phyloP scores from a whole-genome alignment of 2,329 filamentous ascomycete genomes.

The Diaporthe amygdali region DNA sequence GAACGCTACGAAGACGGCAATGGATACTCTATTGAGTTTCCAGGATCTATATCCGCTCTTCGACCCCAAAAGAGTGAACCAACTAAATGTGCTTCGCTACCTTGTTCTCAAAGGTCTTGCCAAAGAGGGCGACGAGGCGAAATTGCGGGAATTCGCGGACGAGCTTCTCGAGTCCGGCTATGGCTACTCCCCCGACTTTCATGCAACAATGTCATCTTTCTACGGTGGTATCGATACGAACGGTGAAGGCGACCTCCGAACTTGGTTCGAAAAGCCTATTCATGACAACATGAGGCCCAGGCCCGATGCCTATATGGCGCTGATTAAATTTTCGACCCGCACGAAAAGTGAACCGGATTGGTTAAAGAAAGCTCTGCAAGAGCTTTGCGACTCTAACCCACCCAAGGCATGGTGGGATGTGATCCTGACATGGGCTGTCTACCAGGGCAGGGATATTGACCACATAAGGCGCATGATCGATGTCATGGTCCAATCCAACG shows the following conservation, averaged over 20 bases:
- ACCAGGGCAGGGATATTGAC: conserved; percentile 71
- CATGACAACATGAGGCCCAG: conserved; percentile 35
- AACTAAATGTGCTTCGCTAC: conserved; percentile 47
- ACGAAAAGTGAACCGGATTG: conserved; percentile 63
- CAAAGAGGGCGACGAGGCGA: conserved; percentile 60
- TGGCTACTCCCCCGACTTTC: conserved; percentile 49
- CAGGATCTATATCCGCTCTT: conserved; percentile 36
- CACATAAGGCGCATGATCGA: conserved; percentile 76
- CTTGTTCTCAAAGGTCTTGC: conserved; percentile 66
- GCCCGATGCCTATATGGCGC: conserved; percentile 52
- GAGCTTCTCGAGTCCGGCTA: conserved; percentile 55
- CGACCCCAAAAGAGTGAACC: conserved; percentile 16
- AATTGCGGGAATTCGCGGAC: conserved; percentile 61
- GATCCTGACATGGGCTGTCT: conserved; percentile 76
- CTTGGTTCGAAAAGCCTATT: conserved; percentile 68
- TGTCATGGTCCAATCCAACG: conserved; percentile 61
- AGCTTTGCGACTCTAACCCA: conserved; percentile 51
- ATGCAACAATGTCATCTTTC: conserved; percentile 64
- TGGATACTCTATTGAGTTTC: conserved; percentile 43
- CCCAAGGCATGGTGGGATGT: conserved; percentile 71
- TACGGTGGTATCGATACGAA: conserved; percentile 65
- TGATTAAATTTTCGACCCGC: conserved; percentile 66
- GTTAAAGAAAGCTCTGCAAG: conserved; percentile 64
- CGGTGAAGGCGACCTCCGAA: conserved; percentile 59
- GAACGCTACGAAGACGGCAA: conserved; percentile 60